Base-by-base conservation (phyloP, 306 rosid species). In the Lablab purpureus region DNA sequence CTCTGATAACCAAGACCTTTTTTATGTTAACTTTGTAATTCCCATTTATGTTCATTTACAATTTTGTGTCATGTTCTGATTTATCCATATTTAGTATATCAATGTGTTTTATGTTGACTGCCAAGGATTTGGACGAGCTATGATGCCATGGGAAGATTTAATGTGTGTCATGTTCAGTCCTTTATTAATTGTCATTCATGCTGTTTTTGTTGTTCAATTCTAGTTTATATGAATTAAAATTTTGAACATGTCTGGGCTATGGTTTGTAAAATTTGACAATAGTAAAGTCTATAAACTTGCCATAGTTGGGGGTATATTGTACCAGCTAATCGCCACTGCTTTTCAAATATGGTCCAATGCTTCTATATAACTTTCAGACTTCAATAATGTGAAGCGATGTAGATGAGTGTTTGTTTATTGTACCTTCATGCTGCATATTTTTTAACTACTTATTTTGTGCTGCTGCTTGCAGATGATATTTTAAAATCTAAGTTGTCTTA, bases 401-500 rank as follows among this genome's bases (percentile, higher is more conserved):
- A 19, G 59, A 55, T 47, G 18, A 67, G 32, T 71, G 56, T 55
- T 56, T 58, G 50, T 74, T 60, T 52, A 43, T 32, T 54, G 21
- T 47, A 47, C 63, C 45, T 49, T 56, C 10, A 34, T 47, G 66
- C 70, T 40, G 4, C 45, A 55, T 63, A 25, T 19, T 62, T 68
- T 68, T 63, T 5, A 11, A 22, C 46, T 79, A 43, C 49, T 23
- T 62, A 37, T 50, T 43, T 64, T 5, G 6, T 59, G 51, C 23
- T 51, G 58, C 58, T 56, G n/a, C 12, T 23, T 54, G 28, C 19
- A 71, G 66, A 40, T 60, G 62, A 22, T 64, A 30, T 64, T 58
- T 36, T 73, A 11, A 50, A 51, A 22, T 55, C 19, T 55, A 41
- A n/a, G 9, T 67, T 71, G 43, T 40, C 83, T 75, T 28, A 64